Base-by-base conservation (phyloP, 2,329 filamentous ascomycete species). In the Alternaria ethzedia region DNA sequence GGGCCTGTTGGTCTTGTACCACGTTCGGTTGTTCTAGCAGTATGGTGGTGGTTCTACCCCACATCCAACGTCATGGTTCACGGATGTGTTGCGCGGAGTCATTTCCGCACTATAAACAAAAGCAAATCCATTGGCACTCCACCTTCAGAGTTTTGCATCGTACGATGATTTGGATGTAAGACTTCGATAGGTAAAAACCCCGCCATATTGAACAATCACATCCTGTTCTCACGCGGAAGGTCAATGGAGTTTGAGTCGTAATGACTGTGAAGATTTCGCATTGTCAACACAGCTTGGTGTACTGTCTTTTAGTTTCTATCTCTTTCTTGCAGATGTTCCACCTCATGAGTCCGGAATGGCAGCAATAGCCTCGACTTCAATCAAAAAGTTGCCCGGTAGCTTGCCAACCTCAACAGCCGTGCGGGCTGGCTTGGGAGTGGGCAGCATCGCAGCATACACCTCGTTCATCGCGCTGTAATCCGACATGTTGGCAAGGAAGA, bases 381-480 rank as follows among this genome's bases (percentile, higher is more conserved):
- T 68, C 58, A 76, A 57, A 23, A 76, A 65, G 45, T 74, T 69
- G 11, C 75, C 75, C 3, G 75, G 75, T 20, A 77, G 55, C 62
- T 77, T 76, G 9, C 73, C 74, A 5, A 76, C 75, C 63, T 78
- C 66, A 6, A 77, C 69, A 6, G 74, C 72, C 15, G 75, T 77
- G 26, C 75, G 64, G 3, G 73, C 74, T 41, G 75, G 75, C 66
- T 78, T 78, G 0, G 74, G 75, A 5, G 55, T 60, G 0, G 74
- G 74, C 5, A 78, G 65, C 73, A 77, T 73, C 9, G 70, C 52
- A n/a, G 66, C 70, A 57, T 78, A 78, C 0, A 76, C 75, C 17
- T 68, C 70, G 36, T 78, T 78, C 75, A 78, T 78, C 5, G 75
- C 75, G 3, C 71, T 55, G 63, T 76, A 77, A 54, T 78, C 75